Conservation (phyloP, 176 grass and related monocot species). For the Pontederia crassipes region DNA sequence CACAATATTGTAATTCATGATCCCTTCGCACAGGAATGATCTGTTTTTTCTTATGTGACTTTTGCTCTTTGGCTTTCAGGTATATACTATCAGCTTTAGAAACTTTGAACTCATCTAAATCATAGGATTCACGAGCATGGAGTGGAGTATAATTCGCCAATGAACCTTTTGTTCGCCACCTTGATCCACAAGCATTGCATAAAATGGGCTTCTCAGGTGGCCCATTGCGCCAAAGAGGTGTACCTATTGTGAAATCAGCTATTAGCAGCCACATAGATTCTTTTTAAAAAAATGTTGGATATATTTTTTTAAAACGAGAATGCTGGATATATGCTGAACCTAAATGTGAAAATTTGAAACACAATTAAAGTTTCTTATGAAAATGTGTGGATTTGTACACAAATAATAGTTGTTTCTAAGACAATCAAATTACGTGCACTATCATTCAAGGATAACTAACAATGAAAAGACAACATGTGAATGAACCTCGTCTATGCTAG, state of each 20-base stretch:
- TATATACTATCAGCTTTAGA: constrained; percentile 21
- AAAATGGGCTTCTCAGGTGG: constrained; percentile 43
- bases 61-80: constrained; percentile 27
- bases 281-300: constrained; percentile 3
- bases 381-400: no score
- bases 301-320: not conserved
- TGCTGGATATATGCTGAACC: no score
- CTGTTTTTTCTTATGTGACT: constrained; percentile 26
- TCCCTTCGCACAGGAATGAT: constrained; percentile 2
- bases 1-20: constrained; percentile 7
- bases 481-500: no score
- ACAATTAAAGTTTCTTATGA: no score
- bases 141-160: constrained; percentile 38
- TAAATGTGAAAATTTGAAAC: no score
- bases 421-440: no score
- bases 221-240: constrained; percentile 50
- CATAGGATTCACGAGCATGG: constrained; percentile 27
- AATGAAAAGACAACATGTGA: no score
- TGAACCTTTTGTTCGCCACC: constrained; percentile 50
- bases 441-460: no score
- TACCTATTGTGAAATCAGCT: constrained; percentile 25
- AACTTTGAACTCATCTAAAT: constrained; percentile 24
- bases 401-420: no score
- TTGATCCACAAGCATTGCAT: constrained; percentile 53
- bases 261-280: constrained; percentile 3